Base-by-base conservation (phyloP, 371 early-diverging fungal species). In the Smittium culicis region DNA sequence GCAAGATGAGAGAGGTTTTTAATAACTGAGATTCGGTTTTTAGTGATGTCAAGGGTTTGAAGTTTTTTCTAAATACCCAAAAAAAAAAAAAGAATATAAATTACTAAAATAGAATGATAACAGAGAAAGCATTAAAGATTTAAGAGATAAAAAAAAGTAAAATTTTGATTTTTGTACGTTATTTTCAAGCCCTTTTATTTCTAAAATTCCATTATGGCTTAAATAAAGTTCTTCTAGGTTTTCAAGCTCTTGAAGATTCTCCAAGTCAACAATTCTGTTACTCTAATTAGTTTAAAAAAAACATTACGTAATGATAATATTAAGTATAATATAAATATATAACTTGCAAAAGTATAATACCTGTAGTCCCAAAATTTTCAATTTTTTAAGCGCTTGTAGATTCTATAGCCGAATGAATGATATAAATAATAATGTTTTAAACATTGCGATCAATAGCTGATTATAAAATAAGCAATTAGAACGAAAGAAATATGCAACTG, bases 191-290 rank as follows among this genome's bases (percentile, higher is more conserved):
- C 88, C 89, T 70, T 86, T 87, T 57, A 95, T 80, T 68, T 76
- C 78, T 59, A 70, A 71, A 67, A 94, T 86, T n/a, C 84, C 90
- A 73, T 92, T 92, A 75, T 97, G 92, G 65, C 89, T 88, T 62
- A 94, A 67, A 70, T 94, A 96, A 34, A 96, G 77, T 70, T 94
- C 95, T 69, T 94, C 93, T 33, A 92, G 72, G 62, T 79, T 81
- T 16, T 68, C 74, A 34, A 90, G 73, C 25, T 80, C 79, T 25
- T 91, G 89, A 35, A 92, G 73, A 0, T 89, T 89, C 71, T 88
- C 84, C 28, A 97, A 75, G 55, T 77, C 77, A 0, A 84, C 84
- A 54, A 93, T 71, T 2, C 92, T 88, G 75, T 93, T 92, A 70
- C 88, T 87, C 72, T 84, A 66, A 56, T 5, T 14, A 45, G 20